Percentiles rank a stretch among this genome's conserved stretches.
Conservation (phyloP, 2,329 filamentous ascomycete genomes). For the Sporothrix protearum region DNA sequence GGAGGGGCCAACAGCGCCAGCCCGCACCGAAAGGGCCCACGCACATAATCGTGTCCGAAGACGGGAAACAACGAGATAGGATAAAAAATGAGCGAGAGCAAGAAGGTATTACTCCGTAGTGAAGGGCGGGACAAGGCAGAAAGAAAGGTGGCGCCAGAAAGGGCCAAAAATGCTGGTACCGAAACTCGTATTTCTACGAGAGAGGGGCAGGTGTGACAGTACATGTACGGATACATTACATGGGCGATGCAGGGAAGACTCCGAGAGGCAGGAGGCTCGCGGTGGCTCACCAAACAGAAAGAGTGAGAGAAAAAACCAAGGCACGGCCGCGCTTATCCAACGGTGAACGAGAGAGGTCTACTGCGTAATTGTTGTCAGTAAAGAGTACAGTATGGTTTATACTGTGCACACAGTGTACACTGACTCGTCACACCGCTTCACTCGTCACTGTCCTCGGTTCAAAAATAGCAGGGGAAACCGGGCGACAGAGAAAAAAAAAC, state of each 20-base stretch:
- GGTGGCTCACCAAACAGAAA: background rate
- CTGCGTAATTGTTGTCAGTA: background rate
- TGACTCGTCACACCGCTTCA: background rate
- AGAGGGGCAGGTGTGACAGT: background rate
- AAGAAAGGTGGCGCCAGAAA: constrained; percentile 9
- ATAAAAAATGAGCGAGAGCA: background rate
- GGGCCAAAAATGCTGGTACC: background rate
- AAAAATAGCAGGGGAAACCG: background rate
- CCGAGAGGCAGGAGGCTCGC: background rate
- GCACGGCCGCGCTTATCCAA: constrained; percentile 13
- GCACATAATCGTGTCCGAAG: background rate
- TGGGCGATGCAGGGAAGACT: background rate
- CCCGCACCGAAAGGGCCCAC: background rate
- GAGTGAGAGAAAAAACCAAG: background rate
- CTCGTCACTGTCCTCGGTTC: background rate
- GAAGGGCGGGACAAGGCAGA: background rate
- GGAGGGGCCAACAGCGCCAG: background rate
- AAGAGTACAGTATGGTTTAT: background rate
- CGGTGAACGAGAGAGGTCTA: background rate
- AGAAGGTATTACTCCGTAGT: too few species aligned
- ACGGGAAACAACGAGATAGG: background rate
- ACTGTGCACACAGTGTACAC: background rate
- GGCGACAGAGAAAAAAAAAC: constrained; percentile 1
- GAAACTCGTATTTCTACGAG: constrained; percentile 4
- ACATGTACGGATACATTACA: background rate